Evolutionary conservation across 169 alveolate genomes (phyloP).

Genomic region (Besnoitia besnoiti): DNA sequence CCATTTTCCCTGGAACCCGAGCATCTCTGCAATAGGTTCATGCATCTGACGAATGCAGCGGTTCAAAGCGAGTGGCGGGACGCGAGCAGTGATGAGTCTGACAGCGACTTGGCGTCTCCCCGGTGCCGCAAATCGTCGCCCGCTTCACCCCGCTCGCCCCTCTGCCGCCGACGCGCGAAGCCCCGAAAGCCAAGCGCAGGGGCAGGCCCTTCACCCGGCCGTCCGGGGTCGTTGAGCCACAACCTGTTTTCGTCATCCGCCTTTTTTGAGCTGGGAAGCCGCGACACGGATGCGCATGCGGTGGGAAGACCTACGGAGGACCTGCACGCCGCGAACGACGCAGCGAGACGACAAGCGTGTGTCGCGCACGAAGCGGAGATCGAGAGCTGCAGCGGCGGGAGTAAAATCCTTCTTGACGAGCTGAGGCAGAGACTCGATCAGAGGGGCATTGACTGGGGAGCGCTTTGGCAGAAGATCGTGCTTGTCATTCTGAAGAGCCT

Average conservation of each 20-base stretch:
- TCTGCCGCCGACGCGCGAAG: neutral
- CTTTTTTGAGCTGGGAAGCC: neutral
- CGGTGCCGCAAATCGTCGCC: neutral
- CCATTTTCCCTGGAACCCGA: conserved; percentile 61
- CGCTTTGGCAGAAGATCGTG: neutral
- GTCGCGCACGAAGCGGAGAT: neutral
- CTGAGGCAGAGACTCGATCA: conserved; percentile 11
- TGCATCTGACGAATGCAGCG: conserved; percentile 85
- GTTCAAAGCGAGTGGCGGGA: conserved; percentile 29
- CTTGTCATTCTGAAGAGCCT: conserved; percentile 26
- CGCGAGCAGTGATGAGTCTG: neutral
- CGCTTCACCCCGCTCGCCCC: neutral
- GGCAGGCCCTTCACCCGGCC: neutral
- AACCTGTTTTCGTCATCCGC: too few relatives aligned
- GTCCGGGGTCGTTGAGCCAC: too few relatives aligned
- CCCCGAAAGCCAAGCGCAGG: neutral
- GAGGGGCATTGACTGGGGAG: conserved; percentile 10
- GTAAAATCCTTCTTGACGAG: conserved; percentile 29
- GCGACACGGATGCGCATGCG: too few relatives aligned
- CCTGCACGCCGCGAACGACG: too few relatives aligned
- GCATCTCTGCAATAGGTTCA: conserved; percentile 65
- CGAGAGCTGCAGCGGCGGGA: neutral
- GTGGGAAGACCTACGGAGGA: too few relatives aligned
- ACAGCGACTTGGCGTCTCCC: conserved; percentile 12
- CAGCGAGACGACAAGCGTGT: too few relatives aligned